phyloP scores from a whole-genome alignment of 345 rosid species.

The Leavenworthia alabamica region DNA sequence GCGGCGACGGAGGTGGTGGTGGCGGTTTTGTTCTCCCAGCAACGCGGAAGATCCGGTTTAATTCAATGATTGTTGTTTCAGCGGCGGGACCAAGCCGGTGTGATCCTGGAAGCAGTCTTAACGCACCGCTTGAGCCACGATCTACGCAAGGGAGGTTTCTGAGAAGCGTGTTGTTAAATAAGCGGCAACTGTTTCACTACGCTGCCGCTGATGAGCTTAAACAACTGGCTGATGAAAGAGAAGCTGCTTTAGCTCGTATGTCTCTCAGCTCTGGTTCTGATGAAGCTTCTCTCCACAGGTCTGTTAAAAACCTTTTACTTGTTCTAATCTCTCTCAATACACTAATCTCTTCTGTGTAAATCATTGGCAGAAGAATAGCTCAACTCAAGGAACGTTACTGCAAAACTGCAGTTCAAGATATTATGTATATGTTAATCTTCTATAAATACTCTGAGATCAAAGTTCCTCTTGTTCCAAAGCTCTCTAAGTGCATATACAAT shows the following conservation, averaged over 20 bases:
- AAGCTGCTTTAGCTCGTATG: constrained; percentile 57
- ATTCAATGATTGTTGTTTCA: constrained; percentile 17
- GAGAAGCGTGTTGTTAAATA: constrained; percentile 67
- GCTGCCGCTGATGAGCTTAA: constrained; percentile 77
- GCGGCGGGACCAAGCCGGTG: constrained; percentile 71
- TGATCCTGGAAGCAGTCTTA: constrained; percentile 70
- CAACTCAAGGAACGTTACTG: constrained; percentile 58
- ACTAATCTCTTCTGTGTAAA: background rate
- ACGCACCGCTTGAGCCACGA: constrained; percentile 72
- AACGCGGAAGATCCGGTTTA: background rate
- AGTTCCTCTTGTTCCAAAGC: constrained; percentile 83
- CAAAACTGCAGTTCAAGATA: constrained; percentile 69
- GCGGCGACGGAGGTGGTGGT: constrained; percentile 25
- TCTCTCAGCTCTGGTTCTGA: constrained; percentile 55
- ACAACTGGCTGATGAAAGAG: constrained; percentile 53
- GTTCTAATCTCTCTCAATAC: background rate
- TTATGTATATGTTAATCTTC: constrained; percentile 77
- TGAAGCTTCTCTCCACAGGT: constrained; percentile 81
- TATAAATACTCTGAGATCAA: constrained; percentile 77
- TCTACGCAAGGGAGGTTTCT: constrained; percentile 66
- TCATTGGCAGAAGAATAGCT: constrained; percentile 62
- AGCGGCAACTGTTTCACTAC: constrained; percentile 59
- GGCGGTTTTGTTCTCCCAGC: constrained; percentile 2
- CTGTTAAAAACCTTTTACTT: background rate
- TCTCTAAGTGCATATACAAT: constrained; percentile 72